Evolutionary conservation across 1,284 basidiomycete genomes (phyloP), one percentile per base, ranked within the genome.

Genomic region (Tremellales sp.): DNA sequence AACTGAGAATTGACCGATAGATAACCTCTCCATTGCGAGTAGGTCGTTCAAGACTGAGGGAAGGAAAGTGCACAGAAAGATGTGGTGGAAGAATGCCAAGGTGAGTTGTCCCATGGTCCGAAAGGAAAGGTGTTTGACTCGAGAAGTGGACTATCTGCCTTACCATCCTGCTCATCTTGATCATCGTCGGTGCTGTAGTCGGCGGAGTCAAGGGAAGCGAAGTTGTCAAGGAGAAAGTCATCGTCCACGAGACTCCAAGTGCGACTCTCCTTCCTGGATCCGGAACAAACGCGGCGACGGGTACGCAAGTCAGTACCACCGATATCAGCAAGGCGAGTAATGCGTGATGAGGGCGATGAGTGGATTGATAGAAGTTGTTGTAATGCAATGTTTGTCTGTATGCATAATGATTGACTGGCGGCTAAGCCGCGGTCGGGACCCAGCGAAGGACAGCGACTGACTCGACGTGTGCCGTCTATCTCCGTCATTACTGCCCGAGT

Each of bases 401-500:
- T n/a, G n/a, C n/a, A n/a, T n/a, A n/a, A n/a, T n/a, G n/a, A n/a
- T n/a, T n/a, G n/a, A n/a, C n/a, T n/a, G n/a, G n/a, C n/a, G n/a
- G n/a, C n/a, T n/a, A n/a, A n/a, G n/a, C n/a, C n/a, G n/a, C n/a
- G n/a, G 33, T 4, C 15, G 33, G 33, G 19, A 36, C 33, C 33
- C 33, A 36, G 40, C 78, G 67, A 46, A 91, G 74, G 2, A 64
- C 64, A 22, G 62, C 64, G 2, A 66, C 61, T 31, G 57, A 54
- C 42, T 67, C 64, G 3, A 67, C 64, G 51, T 67, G 64, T 6
- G 68, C 65, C 4, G 68, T 70, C 68, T 70, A 33, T 4, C 6
- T 33, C 42, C 45, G 22, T 42, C 7, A 10, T 5, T 4, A n/a
- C 33, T 36, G 15, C 33, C 15, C 15, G 13, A n/a, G 4, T 11